These are phyloP conservation scores for Micractinium sp. DNA, from an alignment of 139 green algal genomes.

Conservation along the genomic window DNA sequence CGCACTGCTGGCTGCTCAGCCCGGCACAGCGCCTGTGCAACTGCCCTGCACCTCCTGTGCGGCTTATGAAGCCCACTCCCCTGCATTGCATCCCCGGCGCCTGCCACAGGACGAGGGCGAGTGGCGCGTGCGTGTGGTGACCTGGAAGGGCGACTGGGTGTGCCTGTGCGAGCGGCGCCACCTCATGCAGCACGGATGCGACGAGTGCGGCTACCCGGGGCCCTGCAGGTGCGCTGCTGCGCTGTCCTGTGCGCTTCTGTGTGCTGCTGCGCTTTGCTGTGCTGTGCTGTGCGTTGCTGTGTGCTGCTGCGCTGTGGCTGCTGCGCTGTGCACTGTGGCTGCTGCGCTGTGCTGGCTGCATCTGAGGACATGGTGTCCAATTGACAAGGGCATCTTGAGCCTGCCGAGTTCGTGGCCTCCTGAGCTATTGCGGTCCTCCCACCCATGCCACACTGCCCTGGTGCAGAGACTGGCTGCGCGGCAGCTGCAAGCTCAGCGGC, in stretches of 20 bases:
- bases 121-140: constrained; percentile 7
- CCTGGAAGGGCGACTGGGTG: neutral
- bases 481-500: neutral
- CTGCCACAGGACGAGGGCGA: neutral
- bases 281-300: neutral
- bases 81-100: neutral
- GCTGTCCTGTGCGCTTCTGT: neutral
- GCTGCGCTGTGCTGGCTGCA: no score
- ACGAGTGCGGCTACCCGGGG: neutral
- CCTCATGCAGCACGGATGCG: neutral
- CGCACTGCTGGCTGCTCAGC: no score
- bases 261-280: neutral
- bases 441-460: neutral
- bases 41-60: no score
- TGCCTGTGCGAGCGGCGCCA: neutral
- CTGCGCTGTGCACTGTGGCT: neutral
- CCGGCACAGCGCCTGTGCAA: no score
- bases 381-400: no score
- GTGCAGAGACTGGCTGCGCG: neutral
- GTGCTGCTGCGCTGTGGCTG: no score
- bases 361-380: no score
- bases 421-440: no score
- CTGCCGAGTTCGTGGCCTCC: no score
- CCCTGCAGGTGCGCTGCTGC: neutral
- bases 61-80: neutral